A percentile compares a stretch with the other conserved stretches of the same genome.
phyloP scores from a whole-genome alignment of 768 basidiomycete genomes.

The Lepiota brunneoincarnata region DNA sequence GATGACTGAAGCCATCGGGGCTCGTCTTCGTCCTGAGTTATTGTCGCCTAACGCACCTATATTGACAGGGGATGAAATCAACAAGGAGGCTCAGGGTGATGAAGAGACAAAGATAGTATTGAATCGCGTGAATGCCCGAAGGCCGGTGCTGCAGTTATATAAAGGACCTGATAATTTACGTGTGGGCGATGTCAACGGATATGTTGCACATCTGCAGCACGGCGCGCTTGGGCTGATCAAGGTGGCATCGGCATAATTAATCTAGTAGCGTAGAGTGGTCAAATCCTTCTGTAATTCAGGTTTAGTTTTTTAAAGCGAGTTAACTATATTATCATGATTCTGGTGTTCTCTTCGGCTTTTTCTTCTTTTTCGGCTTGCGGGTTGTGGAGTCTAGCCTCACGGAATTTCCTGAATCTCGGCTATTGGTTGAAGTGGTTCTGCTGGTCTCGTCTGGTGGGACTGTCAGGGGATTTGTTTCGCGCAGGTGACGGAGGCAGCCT shows the following conservation, averaged over 20 bases:
- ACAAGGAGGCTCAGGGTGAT: slow-evolving; percentile 14
- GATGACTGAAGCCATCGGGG: slow-evolving; percentile 21
- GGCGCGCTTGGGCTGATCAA: slow-evolving; percentile 16
- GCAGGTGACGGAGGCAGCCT: not conserved
- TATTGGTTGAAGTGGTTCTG: not conserved
- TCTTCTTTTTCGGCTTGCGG: slow-evolving; percentile 30
- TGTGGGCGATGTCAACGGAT: slow-evolving; percentile 15
- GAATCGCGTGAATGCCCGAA: slow-evolving; percentile 18
- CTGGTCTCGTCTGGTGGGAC: too few species aligned
- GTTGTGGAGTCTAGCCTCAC: not conserved
- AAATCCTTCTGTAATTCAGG: not conserved
- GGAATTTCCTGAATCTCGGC: slow-evolving; percentile 1
- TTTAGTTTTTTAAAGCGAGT: too few species aligned
- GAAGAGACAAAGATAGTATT: slow-evolving; percentile 16
- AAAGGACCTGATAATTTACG: slow-evolving; percentile 14
- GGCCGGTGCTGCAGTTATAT: slow-evolving; percentile 17
- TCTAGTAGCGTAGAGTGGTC: not conserved
- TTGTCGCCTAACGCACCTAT: slow-evolving; percentile 20
- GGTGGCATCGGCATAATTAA: slow-evolving; percentile 2
- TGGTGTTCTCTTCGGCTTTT: slow-evolving; percentile 28
- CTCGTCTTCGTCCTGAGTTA: slow-evolving; percentile 22
- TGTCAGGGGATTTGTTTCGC: too few species aligned
- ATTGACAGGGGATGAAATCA: slow-evolving; percentile 21
- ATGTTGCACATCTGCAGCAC: slow-evolving; percentile 13
- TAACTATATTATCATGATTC: slow-evolving; percentile 1